Evolutionary conservation across 1,139 yeast species (phyloP).

Genomic region (Kurtzmaniella quercitrusa): DNA sequence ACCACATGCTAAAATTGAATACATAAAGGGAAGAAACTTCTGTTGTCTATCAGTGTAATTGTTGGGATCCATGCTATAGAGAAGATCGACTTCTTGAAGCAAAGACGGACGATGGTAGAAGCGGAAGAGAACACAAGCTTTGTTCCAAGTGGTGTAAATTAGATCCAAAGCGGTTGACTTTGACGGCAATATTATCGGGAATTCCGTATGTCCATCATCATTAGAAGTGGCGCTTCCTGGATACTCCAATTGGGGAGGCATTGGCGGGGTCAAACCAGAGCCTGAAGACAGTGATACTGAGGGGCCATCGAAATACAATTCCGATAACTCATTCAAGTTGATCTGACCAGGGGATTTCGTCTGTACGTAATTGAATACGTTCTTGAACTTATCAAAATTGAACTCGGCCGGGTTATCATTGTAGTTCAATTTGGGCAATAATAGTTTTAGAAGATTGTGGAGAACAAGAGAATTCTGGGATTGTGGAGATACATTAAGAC

Average conservation of each 20-base stretch:
- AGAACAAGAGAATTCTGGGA: not conserved
- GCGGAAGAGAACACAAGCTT: constrained; percentile 79
- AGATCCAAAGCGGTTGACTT: constrained; percentile 67
- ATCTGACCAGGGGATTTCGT: constrained; percentile 14
- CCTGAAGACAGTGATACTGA: not conserved
- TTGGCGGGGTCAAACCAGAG: constrained; percentile 9
- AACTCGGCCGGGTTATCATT: constrained; percentile 29
- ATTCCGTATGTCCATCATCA: constrained; percentile 31
- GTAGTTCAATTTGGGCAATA: constrained; percentile 48
- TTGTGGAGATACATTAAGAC: not conserved
- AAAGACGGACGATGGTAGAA: constrained; percentile 85
- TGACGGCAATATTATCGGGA: constrained; percentile 71
- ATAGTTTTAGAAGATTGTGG: constrained; percentile 27
- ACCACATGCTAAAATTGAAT: constrained; percentile 55
- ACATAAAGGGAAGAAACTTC: constrained; percentile 72
- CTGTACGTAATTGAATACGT: constrained; percentile 20
- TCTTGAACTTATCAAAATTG: constrained; percentile 32
- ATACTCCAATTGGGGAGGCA: constrained; percentile 4
- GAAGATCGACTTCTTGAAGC: constrained; percentile 46
- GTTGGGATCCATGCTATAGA: constrained; percentile 60
- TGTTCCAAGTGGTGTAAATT: constrained; percentile 76
- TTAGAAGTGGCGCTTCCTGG: constrained; percentile 14
- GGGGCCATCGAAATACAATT: constrained; percentile 22
- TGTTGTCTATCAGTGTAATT: constrained; percentile 72
- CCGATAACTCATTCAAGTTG: constrained; percentile 20